phyloP scores from a whole-genome alignment of 2,329 filamentous ascomycete species.

The Fusarium irregulare region DNA sequence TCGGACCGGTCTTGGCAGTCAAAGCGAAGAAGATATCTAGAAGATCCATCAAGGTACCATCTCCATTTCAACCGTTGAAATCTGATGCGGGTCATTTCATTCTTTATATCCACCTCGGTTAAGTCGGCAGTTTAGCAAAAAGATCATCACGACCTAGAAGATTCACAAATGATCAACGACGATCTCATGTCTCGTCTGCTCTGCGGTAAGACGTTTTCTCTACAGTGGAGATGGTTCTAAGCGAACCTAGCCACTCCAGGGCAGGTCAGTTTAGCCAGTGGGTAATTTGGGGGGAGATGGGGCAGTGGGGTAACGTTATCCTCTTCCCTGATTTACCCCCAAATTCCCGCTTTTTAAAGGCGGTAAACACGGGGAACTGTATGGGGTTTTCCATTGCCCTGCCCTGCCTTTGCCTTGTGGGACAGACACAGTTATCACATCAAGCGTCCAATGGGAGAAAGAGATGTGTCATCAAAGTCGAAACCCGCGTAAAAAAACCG shows the following conservation, averaged over 20 bases:
- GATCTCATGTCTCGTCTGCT: not conserved
- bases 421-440: not conserved
- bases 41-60: not conserved
- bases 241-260: not conserved
- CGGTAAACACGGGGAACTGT: not conserved
- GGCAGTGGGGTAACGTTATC: not conserved
- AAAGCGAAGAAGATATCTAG: not conserved
- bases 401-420: not conserved
- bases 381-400: not conserved
- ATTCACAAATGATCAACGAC: not conserved
- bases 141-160: not conserved
- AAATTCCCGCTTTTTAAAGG: slow-evolving; percentile 7
- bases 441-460: not conserved
- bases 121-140: not conserved
- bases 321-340: not conserved
- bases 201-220: not conserved
- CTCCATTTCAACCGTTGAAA: not conserved
- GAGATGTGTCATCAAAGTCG: not conserved
- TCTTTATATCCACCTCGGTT: not conserved
- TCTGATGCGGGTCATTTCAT: not conserved
- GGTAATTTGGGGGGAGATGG: not conserved
- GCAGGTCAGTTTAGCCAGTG: slow-evolving; percentile 3
- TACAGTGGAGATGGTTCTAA: not conserved
- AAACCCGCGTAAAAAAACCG: not conserved
- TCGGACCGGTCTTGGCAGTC: not conserved